Evolutionary conservation across 495 filamentous ascomycete genomes (phyloP).

Genomic region (Pyronema omphalodes): DNA sequence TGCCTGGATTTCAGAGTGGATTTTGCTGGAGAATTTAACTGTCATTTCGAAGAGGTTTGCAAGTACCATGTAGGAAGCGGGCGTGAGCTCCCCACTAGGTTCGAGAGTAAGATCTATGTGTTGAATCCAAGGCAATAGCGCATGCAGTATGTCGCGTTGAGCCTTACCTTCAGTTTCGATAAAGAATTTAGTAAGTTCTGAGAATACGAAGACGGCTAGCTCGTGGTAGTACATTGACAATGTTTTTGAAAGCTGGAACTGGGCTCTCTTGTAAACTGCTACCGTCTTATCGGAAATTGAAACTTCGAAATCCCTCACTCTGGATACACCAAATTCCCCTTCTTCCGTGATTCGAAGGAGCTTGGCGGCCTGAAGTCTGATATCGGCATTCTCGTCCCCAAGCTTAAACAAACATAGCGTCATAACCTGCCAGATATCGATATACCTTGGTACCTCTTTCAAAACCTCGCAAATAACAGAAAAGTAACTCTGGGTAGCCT

Average conservation of each 20-base stretch:
- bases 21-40: constrained; percentile 63
- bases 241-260: constrained; percentile 85
- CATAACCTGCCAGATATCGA: constrained; percentile 77
- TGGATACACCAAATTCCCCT: constrained; percentile 64
- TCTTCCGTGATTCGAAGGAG: constrained; percentile 71
- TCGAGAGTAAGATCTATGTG: constrained; percentile 86
- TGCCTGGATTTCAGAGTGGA: constrained; percentile 94
- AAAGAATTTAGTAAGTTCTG: constrained; percentile 84
- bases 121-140: constrained; percentile 91
- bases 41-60: constrained; percentile 95
- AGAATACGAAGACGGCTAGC: constrained; percentile 81
- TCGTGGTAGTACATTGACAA: constrained; percentile 78
- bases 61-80: constrained; percentile 81
- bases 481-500: constrained; percentile 87
- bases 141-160: constrained; percentile 85
- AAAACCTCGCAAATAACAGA: constrained; percentile 78
- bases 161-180: constrained; percentile 58
- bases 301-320: constrained; percentile 92
- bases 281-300: constrained; percentile 97
- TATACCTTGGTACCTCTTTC: constrained; percentile 58
- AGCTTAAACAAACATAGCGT: constrained; percentile 77
- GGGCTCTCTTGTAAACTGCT: constrained; percentile 89
- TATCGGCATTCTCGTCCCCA: constrained; percentile 72
- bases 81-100: constrained; percentile 76
- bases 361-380: constrained; percentile 73